phyloP scores from a whole-genome alignment of 2,329 filamentous ascomycete genomes.

The Alternaria ethzedia region DNA sequence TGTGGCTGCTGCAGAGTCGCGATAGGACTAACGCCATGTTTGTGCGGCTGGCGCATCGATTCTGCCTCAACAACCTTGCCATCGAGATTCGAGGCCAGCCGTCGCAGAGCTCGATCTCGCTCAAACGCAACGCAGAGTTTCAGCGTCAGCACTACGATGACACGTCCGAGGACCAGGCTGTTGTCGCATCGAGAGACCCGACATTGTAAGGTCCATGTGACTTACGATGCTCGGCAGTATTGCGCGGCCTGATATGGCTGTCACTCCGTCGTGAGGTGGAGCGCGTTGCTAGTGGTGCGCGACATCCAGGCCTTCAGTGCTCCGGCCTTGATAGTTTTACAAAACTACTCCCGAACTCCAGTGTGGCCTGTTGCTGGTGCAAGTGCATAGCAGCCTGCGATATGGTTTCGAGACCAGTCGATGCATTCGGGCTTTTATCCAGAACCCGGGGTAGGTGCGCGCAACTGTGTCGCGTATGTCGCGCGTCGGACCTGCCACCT shows the following conservation, averaged over 20 bases:
- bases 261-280: background rate
- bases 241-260: background rate
- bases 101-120: background rate
- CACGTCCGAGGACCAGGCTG: background rate
- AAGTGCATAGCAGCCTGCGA: background rate
- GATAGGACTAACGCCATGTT: slow-evolving; percentile 1
- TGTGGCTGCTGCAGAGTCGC: slow-evolving; percentile 6
- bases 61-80: background rate
- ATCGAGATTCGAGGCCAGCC: background rate
- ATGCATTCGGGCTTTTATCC: background rate
- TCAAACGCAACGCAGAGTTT: background rate
- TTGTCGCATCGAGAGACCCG: background rate
- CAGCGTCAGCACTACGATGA: background rate
- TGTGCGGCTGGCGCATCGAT: background rate
- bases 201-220: background rate
- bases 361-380: background rate
- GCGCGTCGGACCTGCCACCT: background rate
- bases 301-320: background rate
- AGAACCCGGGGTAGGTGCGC: slow-evolving; percentile 1
- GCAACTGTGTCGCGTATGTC: background rate
- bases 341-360: background rate
- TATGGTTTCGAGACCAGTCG: background rate
- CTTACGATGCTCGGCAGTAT: background rate
- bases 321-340: background rate
- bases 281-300: background rate